Base-by-base conservation (phyloP, 2,329 filamentous ascomycete species). In the Aspergillus terreus region DNA sequence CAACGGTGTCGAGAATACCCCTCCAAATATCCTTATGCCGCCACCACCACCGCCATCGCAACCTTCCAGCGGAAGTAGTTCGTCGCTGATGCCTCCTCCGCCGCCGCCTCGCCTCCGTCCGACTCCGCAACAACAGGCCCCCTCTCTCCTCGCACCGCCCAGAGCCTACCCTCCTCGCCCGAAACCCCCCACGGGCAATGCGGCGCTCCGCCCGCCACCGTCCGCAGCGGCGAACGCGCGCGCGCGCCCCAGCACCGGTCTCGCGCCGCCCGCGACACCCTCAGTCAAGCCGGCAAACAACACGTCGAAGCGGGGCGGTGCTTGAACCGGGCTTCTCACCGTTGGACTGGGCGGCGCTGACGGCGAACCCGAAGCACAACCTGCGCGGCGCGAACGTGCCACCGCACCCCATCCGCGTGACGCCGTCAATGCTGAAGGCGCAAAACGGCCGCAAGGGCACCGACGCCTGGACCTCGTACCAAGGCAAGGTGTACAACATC, bases 401-500 rank as follows among this genome's bases (percentile, higher is more conserved):
- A 0, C 64, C 73, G 58, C 87, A 54, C 61, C 80, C 52, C 78
- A 83, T 77, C 74, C 84, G 88, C 43, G 90, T 99, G 33, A 89
- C 92, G 5, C 92, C 92, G 1, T 85, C 85, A 4, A 83, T 90
- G 79, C 79, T 99, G 11, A 87, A 86, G 67, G 72, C 76, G 36
- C 85, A 90, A 72, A 95, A 88, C 36, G 92, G 92, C 0, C 83
- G 92, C 27, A 88, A 87, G 66, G 90, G 90, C 7, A 85, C 82
- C 55, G 89, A 95, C 63, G 90, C 92, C 0, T 99, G 94, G 94
- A 95, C 88, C 54, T 88, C 84, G 1, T 86, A 95, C 54, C 87
- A 90, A 54, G 92, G 92, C 1, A 88, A 88, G 63, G 92, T 97
- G 25, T 99, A 97, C 74, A 97, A 97, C 65, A 86, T 99, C 52